A percentile compares a stretch with the other conserved stretches of the same genome.
phyloP scores from a whole-genome alignment of 768 basidiomycete species.

The Rhodotorula taiwanensis region DNA sequence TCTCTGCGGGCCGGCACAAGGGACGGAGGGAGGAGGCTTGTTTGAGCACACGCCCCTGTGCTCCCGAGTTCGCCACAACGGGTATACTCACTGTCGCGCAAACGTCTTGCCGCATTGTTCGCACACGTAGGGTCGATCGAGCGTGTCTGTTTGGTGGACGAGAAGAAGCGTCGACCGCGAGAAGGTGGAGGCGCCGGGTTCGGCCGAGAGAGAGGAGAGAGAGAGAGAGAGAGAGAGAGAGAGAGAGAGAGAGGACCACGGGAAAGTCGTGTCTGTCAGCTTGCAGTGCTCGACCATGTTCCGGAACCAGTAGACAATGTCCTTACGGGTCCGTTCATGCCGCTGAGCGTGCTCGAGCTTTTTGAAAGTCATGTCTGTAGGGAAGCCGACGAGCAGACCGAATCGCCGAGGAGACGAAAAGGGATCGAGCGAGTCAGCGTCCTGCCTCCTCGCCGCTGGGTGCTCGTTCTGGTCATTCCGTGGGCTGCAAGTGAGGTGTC shows the following conservation, averaged over 20 bases:
- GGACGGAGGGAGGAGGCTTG: background rate
- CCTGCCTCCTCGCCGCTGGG: no score
- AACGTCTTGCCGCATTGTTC: slow-evolving; percentile 39
- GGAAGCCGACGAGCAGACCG: background rate
- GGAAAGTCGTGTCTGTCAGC: background rate
- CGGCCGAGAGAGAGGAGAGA: no score
- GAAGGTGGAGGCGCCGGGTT: background rate
- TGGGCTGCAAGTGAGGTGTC: no score
- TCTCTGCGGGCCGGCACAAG: slow-evolving; percentile 30
- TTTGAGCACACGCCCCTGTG: no score
- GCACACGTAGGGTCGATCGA: slow-evolving; percentile 39
- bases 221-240: background rate
- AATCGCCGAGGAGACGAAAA: no score
- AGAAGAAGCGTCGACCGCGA: background rate
- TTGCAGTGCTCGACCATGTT: background rate
- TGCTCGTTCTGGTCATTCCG: no score
- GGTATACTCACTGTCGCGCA: slow-evolving; percentile 39
- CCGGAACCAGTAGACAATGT: background rate
- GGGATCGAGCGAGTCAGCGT: no score
- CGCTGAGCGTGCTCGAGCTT: slow-evolving; percentile 40
- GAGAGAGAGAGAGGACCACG: background rate
- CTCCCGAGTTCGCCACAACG: no score
- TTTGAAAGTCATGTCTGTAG: slow-evolving; percentile 30
- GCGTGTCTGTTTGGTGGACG: slow-evolving; percentile 31
- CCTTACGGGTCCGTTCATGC: slow-evolving; percentile 39